Evolutionary conservation across 768 basidiomycete species (phyloP), one percentile per base, ranked within the genome.

Genomic region (Kwoniella botswanensis): DNA sequence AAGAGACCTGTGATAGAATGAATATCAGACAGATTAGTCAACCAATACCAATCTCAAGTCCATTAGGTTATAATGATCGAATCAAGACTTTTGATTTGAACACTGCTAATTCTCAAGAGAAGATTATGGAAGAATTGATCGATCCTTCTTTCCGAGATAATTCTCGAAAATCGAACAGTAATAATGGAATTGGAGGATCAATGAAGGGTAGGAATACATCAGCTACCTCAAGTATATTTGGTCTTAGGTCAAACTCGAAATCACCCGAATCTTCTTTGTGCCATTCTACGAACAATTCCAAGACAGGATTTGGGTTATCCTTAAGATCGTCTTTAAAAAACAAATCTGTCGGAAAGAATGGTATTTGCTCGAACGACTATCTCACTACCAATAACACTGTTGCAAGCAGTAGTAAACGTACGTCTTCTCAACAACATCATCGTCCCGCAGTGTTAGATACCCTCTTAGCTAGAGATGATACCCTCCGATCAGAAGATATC

Each of bases 11-110:
- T 13, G 43, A 41, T 21, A 24, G 17, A 5, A 1, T 63, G 2
- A 17, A 42, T 6, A 22, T 26, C 35, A 61, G 67, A 46, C 22
- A 41, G n/a, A 70, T 70, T 18, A 70, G 68, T 44, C 68, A 55
- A 22, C 68, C 68, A 3, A 70, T 70, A 17, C 68, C 68, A 13
- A 54, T 70, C 2, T 24, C 22, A 10, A 42, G 9, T 22, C 63
- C 62, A 6, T 4, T 70, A n/a, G 46, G 29, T 46, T 53, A 54
- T 15, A 44, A n/a, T 4, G 22, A 43, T 26, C 42, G 11, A 7
- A 43, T 43, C 29, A 17, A 61, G 3, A 61, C 59, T 15, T 61
- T 61, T n/a, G 59, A 61, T 61, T 10, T 61, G n/a, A 22, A n/a
- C 15, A 7, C 59, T 21, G 4, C 21, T 11, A 10, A 61, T 43